Evolutionary conservation across 768 basidiomycete genomes (phyloP), one percentile per base, ranked within the genome.

Genomic region (Grammothele lineata): DNA sequence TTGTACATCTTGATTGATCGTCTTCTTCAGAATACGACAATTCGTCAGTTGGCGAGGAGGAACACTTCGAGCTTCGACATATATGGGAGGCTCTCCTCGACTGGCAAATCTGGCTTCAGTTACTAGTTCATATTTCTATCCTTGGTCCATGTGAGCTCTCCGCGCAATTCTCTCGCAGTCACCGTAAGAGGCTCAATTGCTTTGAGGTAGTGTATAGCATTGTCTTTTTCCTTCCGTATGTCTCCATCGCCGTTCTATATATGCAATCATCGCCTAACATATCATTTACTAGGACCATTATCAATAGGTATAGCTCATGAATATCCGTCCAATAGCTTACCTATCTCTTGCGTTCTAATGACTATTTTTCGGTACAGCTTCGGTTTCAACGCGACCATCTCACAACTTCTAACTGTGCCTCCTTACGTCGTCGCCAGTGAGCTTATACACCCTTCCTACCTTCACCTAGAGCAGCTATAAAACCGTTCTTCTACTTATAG

Each of bases 181-280:
- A 85, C 85, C 8, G 8, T 14, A 7, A 7, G 8, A 7, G 27
- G 27, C 27, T 14, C 14, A 7, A 30, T 30, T 14, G 14, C 14
- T 30, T 7, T 30, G 12, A 1, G 18, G 18, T 30, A 85, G 83
- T 84, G 2, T 84, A 81, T 55, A 84, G 83, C 2, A 83, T 84
- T 37, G 83, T 84, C 0, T 65, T 85, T 19, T 87, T 87, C 70
- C 64, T 85, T 24, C 83, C 83, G 79, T 85, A 59, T 57, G 83
- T 72, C 42, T 39, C 83, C 2, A 15, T n/a, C 6, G 9, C 82
- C 83, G 8, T 86, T 30, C 14, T 30, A 30, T 30, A 14, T 14
- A 30, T 7, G 27, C 14, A 30, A 85, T 54, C 60, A 81, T 5
- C 8, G 43, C 33, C 19, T 11, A 30, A 7, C 27, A 14, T 10